These are phyloP conservation scores for Lithohypha guttulata DNA, from an alignment of 2,329 filamentous ascomycete genomes.

Conservation along the genomic window DNA sequence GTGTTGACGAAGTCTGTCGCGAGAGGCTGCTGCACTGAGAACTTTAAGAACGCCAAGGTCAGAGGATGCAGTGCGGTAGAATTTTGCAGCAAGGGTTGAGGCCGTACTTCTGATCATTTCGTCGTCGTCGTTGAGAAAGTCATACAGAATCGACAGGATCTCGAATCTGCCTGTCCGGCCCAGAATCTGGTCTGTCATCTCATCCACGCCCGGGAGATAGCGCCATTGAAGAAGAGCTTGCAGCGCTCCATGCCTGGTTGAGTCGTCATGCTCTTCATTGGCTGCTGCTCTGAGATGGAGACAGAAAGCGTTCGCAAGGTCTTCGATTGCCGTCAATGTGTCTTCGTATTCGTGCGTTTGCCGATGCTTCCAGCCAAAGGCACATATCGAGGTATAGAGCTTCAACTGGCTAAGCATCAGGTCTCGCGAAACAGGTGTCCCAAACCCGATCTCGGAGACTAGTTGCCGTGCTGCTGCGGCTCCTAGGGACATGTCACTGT, in stretches of 20 bases:
- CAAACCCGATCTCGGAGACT: not conserved
- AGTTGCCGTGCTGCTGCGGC: not conserved
- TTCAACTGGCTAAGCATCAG: constrained; percentile 3
- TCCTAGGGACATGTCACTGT: not conserved
- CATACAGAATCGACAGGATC: constrained; percentile 48
- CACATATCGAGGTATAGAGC: not conserved
- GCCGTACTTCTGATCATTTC: constrained; percentile 69
- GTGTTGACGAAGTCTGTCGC: constrained; percentile 30
- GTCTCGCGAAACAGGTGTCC: not conserved
- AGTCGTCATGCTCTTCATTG: constrained; percentile 16
- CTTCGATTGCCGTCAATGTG: too few species aligned
- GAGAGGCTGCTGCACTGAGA: constrained; percentile 41
- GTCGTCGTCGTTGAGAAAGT: constrained; percentile 78
- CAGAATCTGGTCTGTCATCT: constrained; percentile 29
- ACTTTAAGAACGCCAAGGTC: constrained; percentile 21
- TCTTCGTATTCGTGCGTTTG: too few species aligned
- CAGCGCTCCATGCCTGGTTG: constrained; percentile 16
- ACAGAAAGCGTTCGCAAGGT: not conserved
- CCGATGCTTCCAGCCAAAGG: not conserved
- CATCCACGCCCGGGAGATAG: constrained; percentile 29
- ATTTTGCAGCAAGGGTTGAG: constrained; percentile 23
- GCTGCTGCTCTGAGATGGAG: constrained; percentile 13
- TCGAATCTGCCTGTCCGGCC: constrained; percentile 20
- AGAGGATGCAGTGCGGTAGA: constrained; percentile 6
- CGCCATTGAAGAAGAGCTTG: constrained; percentile 28